A percentile compares a stretch with the other conserved stretches of the same genome.
Conservation (phyloP, 202 grass and related monocot species). For the Hordeum pubiflorum region DNA sequence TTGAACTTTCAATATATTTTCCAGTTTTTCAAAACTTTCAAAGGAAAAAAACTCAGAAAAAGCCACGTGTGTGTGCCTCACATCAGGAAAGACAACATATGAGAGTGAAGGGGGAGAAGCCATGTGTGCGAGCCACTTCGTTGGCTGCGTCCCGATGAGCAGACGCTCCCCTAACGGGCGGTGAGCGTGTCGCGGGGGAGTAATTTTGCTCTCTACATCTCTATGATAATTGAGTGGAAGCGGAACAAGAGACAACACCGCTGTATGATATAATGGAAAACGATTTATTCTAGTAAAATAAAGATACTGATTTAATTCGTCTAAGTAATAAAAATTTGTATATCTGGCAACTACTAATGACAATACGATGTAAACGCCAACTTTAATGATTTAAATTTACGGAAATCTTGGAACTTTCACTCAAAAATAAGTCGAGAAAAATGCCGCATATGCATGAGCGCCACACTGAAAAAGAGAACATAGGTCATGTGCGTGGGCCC, state of each 20-base stretch:
- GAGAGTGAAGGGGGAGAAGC: not conserved
- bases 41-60: not conserved
- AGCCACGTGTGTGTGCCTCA: not conserved
- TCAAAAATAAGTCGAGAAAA: too few relatives aligned
- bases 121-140: not conserved
- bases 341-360: too few relatives aligned
- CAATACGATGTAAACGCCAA: too few relatives aligned
- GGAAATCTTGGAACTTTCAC: too few relatives aligned
- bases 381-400: too few relatives aligned
- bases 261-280: not conserved
- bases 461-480: too few relatives aligned
- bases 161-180: not conserved
- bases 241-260: not conserved
- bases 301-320: not conserved
- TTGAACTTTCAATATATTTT: not conserved
- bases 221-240: conserved; percentile 5
- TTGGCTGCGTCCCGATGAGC: not conserved
- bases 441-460: too few relatives aligned
- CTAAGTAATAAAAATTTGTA: not conserved
- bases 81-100: not conserved
- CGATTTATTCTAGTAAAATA: not conserved
- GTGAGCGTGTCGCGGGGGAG: not conserved
- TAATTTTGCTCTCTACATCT: not conserved
- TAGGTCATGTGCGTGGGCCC: too few relatives aligned
- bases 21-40: not conserved